A percentile compares a stretch with the other conserved stretches of the same genome.
These are phyloP conservation scores for Stephania japonica DNA, from an alignment of 164 flowering plant species.

Conservation along the genomic window DNA sequence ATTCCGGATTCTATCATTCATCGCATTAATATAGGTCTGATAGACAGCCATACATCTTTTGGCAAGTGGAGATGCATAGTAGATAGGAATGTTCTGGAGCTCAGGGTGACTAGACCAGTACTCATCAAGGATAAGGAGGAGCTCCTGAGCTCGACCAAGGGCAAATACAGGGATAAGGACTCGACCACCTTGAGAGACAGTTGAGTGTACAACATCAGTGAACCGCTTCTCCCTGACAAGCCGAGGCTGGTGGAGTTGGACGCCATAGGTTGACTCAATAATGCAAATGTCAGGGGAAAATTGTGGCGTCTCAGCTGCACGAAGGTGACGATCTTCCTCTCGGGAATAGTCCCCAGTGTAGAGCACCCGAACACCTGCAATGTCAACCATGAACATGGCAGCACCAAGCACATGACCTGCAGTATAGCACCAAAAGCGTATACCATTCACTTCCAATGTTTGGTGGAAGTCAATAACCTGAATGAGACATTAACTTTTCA, in stretches of 20 bases:
- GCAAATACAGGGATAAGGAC: conserved; percentile 95
- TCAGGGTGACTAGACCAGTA: conserved; percentile 94
- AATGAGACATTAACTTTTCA: conserved; percentile 2
- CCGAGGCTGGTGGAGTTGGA: conserved; percentile 93
- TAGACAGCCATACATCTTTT: conserved; percentile 90
- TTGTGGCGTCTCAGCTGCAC: conserved; percentile 90
- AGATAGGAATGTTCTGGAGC: conserved; percentile 82
- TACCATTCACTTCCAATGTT: conserved; percentile 89
- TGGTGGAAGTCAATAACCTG: conserved; percentile 98
- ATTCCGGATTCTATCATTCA: conserved; percentile 87
- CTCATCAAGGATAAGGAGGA: conserved; percentile 89
- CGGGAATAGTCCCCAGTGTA: conserved; percentile 98
- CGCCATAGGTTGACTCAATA: conserved; percentile 92
- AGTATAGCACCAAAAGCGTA: conserved; percentile 97
- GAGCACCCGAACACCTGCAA: conserved; percentile 93
- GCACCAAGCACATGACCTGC: conserved; percentile 99
- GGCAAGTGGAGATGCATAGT: conserved; percentile 98
- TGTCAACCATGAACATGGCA: conserved; percentile 99
- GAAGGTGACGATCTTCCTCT: conserved; percentile 95
- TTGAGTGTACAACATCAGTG: conserved; percentile 83
- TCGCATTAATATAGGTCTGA: conserved; percentile 86
- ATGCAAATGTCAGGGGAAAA: conserved; percentile 95
- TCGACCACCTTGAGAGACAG: conserved; percentile 88
- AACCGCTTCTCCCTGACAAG: conserved; percentile 77
- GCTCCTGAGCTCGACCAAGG: conserved; percentile 97